phyloP scores from a whole-genome alignment of 257 asterid species.

The Capsicum rhomboideum region DNA sequence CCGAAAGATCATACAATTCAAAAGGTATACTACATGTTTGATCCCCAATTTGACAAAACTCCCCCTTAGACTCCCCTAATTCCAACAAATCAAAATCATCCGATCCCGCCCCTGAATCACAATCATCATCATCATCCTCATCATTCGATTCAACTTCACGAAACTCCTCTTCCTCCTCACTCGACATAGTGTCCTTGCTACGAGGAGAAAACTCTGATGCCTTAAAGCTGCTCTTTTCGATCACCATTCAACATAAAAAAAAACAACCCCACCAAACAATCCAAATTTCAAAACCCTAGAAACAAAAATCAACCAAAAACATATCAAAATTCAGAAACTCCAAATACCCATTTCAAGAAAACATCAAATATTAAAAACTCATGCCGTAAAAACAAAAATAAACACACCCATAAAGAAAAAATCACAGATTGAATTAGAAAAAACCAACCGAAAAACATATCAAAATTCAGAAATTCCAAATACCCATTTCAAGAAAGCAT shows the following conservation, averaged over 20 bases:
- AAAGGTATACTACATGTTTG: conserved; percentile 88
- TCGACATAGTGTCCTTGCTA: conserved; percentile 58
- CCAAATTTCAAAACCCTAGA: conserved; percentile 12
- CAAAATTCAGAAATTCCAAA: too few species aligned
- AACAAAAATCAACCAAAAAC: background rate
- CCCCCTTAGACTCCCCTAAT: conserved; percentile 83
- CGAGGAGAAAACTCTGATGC: conserved; percentile 64
- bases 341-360: background rate
- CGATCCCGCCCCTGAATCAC: conserved; percentile 98
- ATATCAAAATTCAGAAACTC: conserved; percentile 1
- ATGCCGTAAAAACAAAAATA: background rate
- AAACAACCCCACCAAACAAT: conserved; percentile 11
- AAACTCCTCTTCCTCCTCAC: conserved; percentile 72
- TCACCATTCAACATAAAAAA: conserved; percentile 73
- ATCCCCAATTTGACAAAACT: conserved; percentile 89
- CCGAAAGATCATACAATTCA: conserved; percentile 83
- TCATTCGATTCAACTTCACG: conserved; percentile 49
- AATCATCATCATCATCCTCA: conserved; percentile 73
- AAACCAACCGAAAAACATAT: too few species aligned
- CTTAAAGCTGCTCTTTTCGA: conserved; percentile 81
- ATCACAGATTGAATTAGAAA: background rate
- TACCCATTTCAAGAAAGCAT: too few species aligned
- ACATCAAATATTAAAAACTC: background rate
- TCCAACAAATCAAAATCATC: conserved; percentile 91
- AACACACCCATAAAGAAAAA: background rate